Base-by-base conservation (phyloP, 352 stramenopile genomes). In the Pythium chondricola region DNA sequence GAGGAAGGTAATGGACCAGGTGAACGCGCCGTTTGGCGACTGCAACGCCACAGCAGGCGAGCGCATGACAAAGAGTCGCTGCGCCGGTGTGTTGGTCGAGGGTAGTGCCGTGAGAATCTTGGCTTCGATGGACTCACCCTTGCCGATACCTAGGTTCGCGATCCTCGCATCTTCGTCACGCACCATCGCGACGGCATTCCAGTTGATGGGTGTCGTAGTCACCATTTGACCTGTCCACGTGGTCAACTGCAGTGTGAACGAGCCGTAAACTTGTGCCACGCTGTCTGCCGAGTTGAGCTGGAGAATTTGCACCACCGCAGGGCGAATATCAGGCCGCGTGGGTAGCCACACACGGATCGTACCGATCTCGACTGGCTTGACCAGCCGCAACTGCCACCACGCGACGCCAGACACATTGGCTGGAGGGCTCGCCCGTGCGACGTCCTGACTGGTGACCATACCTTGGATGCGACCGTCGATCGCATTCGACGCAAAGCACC, bases 321-420 rank as follows among this genome's bases (percentile, higher is more conserved):
- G 53, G 1, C 45, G 44, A 0, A 63, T 41, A 20, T 65, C 60
- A 0, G 48, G 48, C 3, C 65, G 51, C 0, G 39, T 42, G 2
- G 69, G 48, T 14, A 84, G 36, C 73, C 76, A 88, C 13, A 85
- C 52, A 4, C 73, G 69, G 45, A 90, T 66, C 0, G 79, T 88
- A 1, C 79, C 76, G 14, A 90, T 65, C 2, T 57, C 58, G 2
- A 56, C 52, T 9, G 56, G 43, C 3, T 81, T 45, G 4, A 83
- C 13, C 4, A 90, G 53, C 8, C 72, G 58, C 0, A 94, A 56
- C 40, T 89, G 69, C 80, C 80, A 94, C 80, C 80, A 94, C 7
- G 79, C 52, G 16, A 51, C 31, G n/a, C n/a, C n/a, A n/a, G n/a
- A n/a, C n/a, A n/a, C n/a, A n/a, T n/a, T n/a, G 14, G 58, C 48